Evolutionary conservation across 768 basidiomycete genomes (phyloP).

Genomic region (Trametes cingulata): DNA sequence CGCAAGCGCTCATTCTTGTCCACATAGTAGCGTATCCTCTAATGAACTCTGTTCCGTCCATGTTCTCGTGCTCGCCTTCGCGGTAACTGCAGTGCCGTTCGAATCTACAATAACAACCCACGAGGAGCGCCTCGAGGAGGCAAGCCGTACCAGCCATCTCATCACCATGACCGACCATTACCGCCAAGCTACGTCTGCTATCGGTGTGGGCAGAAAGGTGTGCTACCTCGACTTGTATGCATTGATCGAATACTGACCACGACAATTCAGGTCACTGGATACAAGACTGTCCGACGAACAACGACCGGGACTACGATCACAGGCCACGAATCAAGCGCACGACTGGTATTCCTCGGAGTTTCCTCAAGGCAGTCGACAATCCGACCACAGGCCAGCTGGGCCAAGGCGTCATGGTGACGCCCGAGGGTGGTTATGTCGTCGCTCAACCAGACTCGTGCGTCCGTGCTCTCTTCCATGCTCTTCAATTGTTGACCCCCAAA

Average conservation of each 20-base stretch:
- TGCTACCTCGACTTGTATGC: conserved; percentile 14
- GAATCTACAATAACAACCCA: conserved; percentile 61
- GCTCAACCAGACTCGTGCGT: conserved; percentile 95
- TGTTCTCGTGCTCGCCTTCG: conserved; percentile 32
- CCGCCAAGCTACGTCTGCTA: conserved; percentile 98
- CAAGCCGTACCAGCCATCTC: conserved; percentile 53
- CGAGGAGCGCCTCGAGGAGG: conserved; percentile 63
- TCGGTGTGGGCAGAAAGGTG: conserved; percentile 97
- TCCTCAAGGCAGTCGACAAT: conserved; percentile 94
- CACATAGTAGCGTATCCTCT: conserved; percentile 70
- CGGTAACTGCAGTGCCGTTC: conserved; percentile 53
- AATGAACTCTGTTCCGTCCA: conserved; percentile 60
- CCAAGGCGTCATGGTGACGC: conserved; percentile 96
- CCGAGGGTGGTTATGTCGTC: conserved; percentile 96
- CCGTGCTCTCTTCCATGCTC: background rate
- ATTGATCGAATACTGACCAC: conserved; percentile 10
- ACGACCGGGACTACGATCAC: conserved; percentile 92
- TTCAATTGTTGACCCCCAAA: background rate
- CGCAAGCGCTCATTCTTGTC: conserved; percentile 52
- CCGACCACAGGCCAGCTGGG: conserved; percentile 70
- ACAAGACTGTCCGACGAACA: conserved; percentile 97
- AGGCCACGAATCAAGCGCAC: conserved; percentile 95
- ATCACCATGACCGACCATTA: conserved; percentile 72
- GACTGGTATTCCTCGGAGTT: conserved; percentile 96
- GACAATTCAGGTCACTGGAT: conserved; percentile 89